Evolutionary conservation across 441 rosid genomes (phyloP).

Genomic region (Eutrema salsugineum): DNA sequence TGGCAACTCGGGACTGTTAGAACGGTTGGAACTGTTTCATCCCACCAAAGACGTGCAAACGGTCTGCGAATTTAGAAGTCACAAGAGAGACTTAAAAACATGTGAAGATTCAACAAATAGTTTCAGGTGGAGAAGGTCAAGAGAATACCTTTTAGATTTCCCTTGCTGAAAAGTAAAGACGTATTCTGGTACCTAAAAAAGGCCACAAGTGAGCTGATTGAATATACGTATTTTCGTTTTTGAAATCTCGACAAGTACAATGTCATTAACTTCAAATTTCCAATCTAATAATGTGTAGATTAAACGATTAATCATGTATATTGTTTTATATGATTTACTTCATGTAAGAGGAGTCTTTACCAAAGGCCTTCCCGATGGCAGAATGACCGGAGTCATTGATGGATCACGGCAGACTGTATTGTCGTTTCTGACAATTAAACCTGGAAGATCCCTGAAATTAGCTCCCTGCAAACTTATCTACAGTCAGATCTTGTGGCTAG

Average conservation of each 20-base stretch:
- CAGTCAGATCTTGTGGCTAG: conserved; percentile 23
- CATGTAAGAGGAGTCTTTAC: conserved; percentile 37
- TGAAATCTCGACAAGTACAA: not conserved
- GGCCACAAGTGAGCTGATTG: conserved; percentile 18
- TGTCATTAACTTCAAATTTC: not conserved
- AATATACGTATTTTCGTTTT: not conserved
- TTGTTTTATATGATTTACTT: not conserved
- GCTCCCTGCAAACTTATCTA: conserved; percentile 59
- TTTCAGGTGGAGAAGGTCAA: not conserved
- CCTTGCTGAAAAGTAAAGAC: conserved; percentile 63
- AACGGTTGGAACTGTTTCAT: conserved; percentile 85
- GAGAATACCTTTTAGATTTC: conserved; percentile 73
- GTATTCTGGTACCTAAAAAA: conserved; percentile 66
- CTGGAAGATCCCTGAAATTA: conserved; percentile 85
- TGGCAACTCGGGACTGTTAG: conserved; percentile 63
- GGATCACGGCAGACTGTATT: conserved; percentile 64
- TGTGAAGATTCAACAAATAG: not conserved
- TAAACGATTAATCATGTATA: not conserved
- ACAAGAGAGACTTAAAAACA: not conserved
- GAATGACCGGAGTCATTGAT: conserved; percentile 36
- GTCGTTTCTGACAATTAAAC: conserved; percentile 61
- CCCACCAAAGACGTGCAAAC: conserved; percentile 96
- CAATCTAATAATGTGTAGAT: not conserved
- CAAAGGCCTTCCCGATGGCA: conserved; percentile 86
- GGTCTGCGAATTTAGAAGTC: conserved; percentile 46